Percentiles rank a stretch among this genome's conserved stretches.
Conservation (phyloP, 768 basidiomycete species). For the Pluteus cervinus region DNA sequence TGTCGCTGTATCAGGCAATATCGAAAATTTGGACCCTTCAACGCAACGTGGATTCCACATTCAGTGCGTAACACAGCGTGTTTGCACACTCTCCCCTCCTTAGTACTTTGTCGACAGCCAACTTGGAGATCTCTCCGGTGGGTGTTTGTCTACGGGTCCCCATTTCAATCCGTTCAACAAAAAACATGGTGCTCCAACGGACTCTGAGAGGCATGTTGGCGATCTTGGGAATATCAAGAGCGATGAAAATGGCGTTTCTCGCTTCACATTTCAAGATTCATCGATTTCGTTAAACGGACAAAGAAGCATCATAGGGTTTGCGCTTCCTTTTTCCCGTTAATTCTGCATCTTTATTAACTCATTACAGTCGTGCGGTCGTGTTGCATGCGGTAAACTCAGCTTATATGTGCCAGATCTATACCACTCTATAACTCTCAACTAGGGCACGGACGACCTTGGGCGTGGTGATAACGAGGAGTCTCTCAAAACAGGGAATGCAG, state of each 20-base stretch:
- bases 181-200: conserved; percentile 59
- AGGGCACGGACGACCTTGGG: conserved; percentile 82
- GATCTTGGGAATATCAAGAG: conserved; percentile 71
- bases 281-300: conserved; percentile 64
- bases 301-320: conserved; percentile 64
- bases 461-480: conserved; percentile 61
- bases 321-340: conserved; percentile 4
- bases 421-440: conserved; percentile 4
- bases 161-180: conserved; percentile 73
- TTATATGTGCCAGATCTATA: conserved; percentile 4
- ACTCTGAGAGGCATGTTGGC: conserved; percentile 59
- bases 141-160: conserved; percentile 61
- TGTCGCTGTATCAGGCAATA: conserved; percentile 56
- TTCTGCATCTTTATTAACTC: conserved; percentile 5
- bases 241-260: conserved; percentile 51
- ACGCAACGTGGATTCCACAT: conserved; percentile 73
- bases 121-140: conserved; percentile 60
- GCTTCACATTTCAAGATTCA: conserved; percentile 51
- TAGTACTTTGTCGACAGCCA: conserved; percentile 15
- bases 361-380: conserved; percentile 58
- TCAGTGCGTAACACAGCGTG: conserved; percentile 45
- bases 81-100: background rate
- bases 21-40: conserved; percentile 53
- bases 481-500: conserved; percentile 74
- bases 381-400: conserved; percentile 50